phyloP scores from a whole-genome alignment of 164 flowering plant species.

The grape (Vitis vinifera) region ASM3070453v1 NC_081820.1:2314501-2315000 shows the following conservation, averaged over 20 bases:
- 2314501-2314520: constrained; percentile 94
- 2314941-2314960: too few species aligned
- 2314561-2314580: neutral
- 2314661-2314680: too few species aligned
- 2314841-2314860: too few species aligned
- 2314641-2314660: neutral
- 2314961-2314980: too few species aligned
- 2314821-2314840: neutral
- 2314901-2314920: too few species aligned
- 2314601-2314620: neutral
- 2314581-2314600: neutral
- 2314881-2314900: too few species aligned
- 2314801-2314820: neutral
- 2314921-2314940: too few species aligned
- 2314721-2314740: neutral
- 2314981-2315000: too few species aligned
- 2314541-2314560: constrained; percentile 66
- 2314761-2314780: too few species aligned
- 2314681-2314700: too few species aligned
- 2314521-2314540: constrained; percentile 92
- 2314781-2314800: too few species aligned
- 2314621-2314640: neutral
- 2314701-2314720: neutral
- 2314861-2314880: too few species aligned
- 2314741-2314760: neutral